Evolutionary conservation across 2,329 filamentous ascomycete species (phyloP).

Genomic region (Cercospora berteroae): DNA sequence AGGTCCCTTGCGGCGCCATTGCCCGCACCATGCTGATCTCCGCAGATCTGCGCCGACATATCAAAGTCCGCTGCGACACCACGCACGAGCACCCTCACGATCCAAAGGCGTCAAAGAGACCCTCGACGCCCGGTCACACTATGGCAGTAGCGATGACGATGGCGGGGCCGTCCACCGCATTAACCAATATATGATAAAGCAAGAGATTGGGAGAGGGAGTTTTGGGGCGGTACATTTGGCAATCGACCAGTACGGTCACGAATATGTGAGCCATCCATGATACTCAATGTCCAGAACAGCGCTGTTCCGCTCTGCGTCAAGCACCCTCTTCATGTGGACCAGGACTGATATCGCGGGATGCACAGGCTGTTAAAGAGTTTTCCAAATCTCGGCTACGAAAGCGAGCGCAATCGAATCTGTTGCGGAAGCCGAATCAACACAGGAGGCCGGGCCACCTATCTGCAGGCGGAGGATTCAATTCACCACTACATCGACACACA

Average conservation of each 20-base stretch:
- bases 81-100: conserved; percentile 59
- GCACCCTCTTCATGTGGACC: conserved; percentile 1
- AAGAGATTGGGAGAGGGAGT: conserved; percentile 94
- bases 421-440: conserved; percentile 61
- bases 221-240: conserved; percentile 92
- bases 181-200: conserved; percentile 91
- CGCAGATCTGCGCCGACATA: conserved; percentile 57
- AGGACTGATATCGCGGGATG: conserved; percentile 18
- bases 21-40: conserved; percentile 12
- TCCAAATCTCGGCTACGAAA: conserved; percentile 88
- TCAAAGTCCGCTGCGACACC: conserved; percentile 64
- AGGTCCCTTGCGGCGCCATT: conserved; percentile 29
- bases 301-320: conserved; percentile 11
- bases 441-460: conserved; percentile 54
- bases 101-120: conserved; percentile 76
- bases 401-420: conserved; percentile 83
- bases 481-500: conserved; percentile 62
- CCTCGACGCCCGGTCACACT: conserved; percentile 82
- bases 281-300: background rate
- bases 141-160: conserved; percentile 79
- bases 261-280: conserved; percentile 69
- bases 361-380: conserved; percentile 92
- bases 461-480: conserved; percentile 58
- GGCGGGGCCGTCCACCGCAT: conserved; percentile 79
- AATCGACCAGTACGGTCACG: conserved; percentile 81